These are phyloP conservation scores for Metschnikowia anglica DNA, from an alignment of 805 yeast genomes.

Conservation along the genomic window DNA sequence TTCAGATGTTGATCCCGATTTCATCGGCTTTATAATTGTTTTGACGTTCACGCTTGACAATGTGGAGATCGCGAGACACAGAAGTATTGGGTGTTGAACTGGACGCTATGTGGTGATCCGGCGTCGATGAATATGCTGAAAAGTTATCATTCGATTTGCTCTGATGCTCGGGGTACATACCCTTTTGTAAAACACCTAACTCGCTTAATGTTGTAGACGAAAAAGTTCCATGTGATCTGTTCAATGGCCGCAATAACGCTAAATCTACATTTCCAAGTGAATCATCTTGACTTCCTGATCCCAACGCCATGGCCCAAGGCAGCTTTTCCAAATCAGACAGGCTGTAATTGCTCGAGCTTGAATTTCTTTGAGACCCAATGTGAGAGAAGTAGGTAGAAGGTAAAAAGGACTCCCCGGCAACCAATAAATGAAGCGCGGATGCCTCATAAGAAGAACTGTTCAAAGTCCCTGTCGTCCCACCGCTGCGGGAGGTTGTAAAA, in stretches of 20 bases:
- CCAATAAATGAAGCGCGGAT: no score
- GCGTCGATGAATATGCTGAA: slow-evolving; percentile 2
- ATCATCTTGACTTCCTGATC: not conserved
- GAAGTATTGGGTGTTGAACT: slow-evolving; percentile 30
- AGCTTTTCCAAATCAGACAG: not conserved
- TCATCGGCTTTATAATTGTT: not conserved
- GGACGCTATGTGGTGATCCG: slow-evolving; percentile 1
- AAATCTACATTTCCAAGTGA: slow-evolving; percentile 16
- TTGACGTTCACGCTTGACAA: not conserved
- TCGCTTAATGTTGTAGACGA: slow-evolving; percentile 17
- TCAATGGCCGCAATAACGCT: slow-evolving; percentile 32
- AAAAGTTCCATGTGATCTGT: slow-evolving; percentile 33
- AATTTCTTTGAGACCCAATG: not conserved
- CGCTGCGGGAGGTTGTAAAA: no score
- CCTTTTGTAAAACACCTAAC: not conserved
- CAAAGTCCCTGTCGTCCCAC: no score
- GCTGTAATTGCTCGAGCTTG: not conserved
- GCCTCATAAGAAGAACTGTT: no score
- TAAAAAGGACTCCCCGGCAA: no score
- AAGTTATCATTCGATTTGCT: not conserved
- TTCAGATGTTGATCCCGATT: no score
- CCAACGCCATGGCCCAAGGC: not conserved
- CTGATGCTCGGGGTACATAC: not conserved
- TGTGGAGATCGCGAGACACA: slow-evolving; percentile 18
- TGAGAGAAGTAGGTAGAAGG: no score